These are phyloP conservation scores for Metschnikowia peoriensis DNA, from an alignment of 805 yeast genomes.

Conservation along the genomic window DNA sequence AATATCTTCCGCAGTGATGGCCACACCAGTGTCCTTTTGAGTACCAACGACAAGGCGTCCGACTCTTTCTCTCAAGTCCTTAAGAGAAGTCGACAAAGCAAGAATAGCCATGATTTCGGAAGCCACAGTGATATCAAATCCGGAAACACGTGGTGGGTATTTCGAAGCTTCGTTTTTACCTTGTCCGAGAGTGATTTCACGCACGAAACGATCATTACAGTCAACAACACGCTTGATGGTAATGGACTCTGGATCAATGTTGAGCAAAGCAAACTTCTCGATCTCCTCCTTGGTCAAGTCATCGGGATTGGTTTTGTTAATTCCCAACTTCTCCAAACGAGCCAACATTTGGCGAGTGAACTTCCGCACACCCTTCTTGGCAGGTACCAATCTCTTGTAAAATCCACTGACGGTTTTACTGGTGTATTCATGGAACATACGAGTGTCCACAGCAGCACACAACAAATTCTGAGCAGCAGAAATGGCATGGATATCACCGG, in stretches of 20 bases:
- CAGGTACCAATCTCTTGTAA: slow-evolving; percentile 83
- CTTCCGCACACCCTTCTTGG: slow-evolving; percentile 72
- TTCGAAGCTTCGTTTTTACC: slow-evolving; percentile 82
- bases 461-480: slow-evolving; percentile 89
- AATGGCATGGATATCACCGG: slow-evolving; percentile 97
- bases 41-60: slow-evolving; percentile 90
- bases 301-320: slow-evolving; percentile 74
- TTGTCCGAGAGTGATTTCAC: slow-evolving; percentile 86
- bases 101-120: slow-evolving; percentile 95
- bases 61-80: slow-evolving; percentile 83
- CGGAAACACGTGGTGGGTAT: slow-evolving; percentile 80
- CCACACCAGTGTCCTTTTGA: slow-evolving; percentile 62
- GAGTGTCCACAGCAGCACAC: slow-evolving; percentile 95
- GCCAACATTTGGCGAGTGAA: slow-evolving; percentile 78
- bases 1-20: slow-evolving; percentile 90
- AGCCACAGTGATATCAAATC: slow-evolving; percentile 96
- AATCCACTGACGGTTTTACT: slow-evolving; percentile 76
- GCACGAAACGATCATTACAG: slow-evolving; percentile 85
- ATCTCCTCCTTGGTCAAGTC: slow-evolving; percentile 77
- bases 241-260: slow-evolving; percentile 86
- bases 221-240: slow-evolving; percentile 94
- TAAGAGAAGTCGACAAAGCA: slow-evolving; percentile 74
- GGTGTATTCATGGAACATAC: slow-evolving; percentile 92
- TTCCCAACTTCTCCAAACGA: slow-evolving; percentile 79
- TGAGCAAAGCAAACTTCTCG: slow-evolving; percentile 71